These are phyloP conservation scores for Ramaria sp. DNA, from an alignment of 768 basidiomycete genomes.

Conservation along the genomic window DNA sequence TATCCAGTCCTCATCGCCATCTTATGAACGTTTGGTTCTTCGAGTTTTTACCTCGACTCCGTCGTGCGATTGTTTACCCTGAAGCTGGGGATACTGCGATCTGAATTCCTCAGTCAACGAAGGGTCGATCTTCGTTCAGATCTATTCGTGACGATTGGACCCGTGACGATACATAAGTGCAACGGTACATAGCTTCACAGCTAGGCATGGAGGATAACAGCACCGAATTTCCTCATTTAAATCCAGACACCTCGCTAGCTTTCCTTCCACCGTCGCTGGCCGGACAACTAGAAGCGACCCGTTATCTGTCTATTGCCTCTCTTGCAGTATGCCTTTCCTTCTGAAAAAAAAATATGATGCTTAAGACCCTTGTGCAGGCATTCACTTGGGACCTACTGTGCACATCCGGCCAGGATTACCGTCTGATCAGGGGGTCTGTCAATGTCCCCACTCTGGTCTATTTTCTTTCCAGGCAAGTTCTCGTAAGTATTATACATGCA, in stretches of 20 bases:
- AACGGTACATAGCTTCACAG: too few relatives aligned
- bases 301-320: conserved; percentile 19
- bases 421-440: conserved; percentile 14
- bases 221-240: conserved; percentile 10
- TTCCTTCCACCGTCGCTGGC: conserved; percentile 20
- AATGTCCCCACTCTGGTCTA: conserved; percentile 18
- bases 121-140: too few relatives aligned
- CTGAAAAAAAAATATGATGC: neutral
- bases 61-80: too few relatives aligned
- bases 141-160: too few relatives aligned
- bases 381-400: conserved; percentile 26
- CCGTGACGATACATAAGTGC: too few relatives aligned
- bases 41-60: too few relatives aligned
- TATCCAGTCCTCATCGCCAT: too few relatives aligned
- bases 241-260: conserved; percentile 24
- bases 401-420: conserved; percentile 19
- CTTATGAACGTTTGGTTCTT: too few relatives aligned
- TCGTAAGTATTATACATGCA: neutral
- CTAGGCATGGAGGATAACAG: neutral
- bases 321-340: conserved; percentile 16
- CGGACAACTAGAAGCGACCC: conserved; percentile 18
- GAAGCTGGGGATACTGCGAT: too few relatives aligned
- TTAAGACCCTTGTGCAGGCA: neutral
- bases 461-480: conserved; percentile 23
- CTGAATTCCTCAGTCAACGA: too few relatives aligned